Base-by-base conservation (phyloP, 2,329 filamentous ascomycete genomes). In the Tolypocladium ophioglossoides region DNA sequence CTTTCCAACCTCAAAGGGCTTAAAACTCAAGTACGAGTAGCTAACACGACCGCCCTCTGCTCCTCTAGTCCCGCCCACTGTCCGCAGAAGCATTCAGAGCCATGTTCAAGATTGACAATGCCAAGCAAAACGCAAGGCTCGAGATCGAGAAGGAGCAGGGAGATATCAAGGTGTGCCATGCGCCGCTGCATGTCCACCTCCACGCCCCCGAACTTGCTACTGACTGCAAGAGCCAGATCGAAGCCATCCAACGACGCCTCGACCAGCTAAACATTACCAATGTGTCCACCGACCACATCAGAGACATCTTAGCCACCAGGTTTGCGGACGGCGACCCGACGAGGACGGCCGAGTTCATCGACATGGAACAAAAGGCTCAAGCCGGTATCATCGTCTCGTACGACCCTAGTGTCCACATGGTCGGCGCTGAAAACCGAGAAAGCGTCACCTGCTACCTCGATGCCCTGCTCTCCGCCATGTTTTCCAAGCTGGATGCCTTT, bases 371-470 rank as follows among this genome's bases (percentile, higher is more conserved):
- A 63, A 85, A 91, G 61, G 89, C 92, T 0, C 84, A 89, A 40
- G 82, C 89, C 34, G 91, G 92, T 18, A 82, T 89, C 41, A 80
- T 97, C 59, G 78, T 84, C 58, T 81, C 83, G 18, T 95, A 89
- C 71, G 79, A 89, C 54, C 83, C 89, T 10, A 78, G 78, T 52
- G 78, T 86, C 9, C 79, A 80, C 54, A 84, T 97, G 74, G 73
- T 89, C 5, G 94, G 94, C 8, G 92, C 94, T 14, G 86, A 89
- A 62, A 99, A 99, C 65, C 79, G 91, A 50, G 79, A 86, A 47
- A 83, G 82, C 50, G 90, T 96, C 38, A 97, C 92, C n/a, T 99
- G 94, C 73, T 97, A 95, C 67, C 76, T 97, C 18, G 94, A 97
- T 68, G 81, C 92, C 0, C 74, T 97, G 24, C 78, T 99, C 1